Conservation (phyloP, 108 stramenopile genomes). For the Asterionellopsis glacialis region DNA sequence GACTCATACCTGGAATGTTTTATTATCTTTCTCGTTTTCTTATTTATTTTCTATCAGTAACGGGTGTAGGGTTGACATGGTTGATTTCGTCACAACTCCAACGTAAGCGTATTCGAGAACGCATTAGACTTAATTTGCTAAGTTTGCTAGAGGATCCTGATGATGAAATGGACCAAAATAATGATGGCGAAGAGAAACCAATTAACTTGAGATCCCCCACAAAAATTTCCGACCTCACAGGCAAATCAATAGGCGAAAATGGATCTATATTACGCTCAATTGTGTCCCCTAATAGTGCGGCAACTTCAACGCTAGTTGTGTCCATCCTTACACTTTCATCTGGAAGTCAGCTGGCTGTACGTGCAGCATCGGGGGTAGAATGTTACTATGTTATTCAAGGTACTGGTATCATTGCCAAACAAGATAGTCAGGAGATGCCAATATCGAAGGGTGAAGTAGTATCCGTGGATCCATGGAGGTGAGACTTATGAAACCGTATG, state of each 20-base stretch:
- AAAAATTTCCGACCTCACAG: slow-evolving; percentile 5
- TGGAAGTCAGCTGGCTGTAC: slow-evolving; percentile 12
- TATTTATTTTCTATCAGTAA: too few species aligned
- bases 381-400: slow-evolving; percentile 35
- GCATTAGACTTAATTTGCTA: slow-evolving; percentile 6
- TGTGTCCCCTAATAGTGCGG: slow-evolving; percentile 25
- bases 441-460: slow-evolving; percentile 17
- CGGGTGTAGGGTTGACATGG: slow-evolving; percentile 17
- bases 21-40: too few species aligned
- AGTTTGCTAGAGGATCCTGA: too few species aligned
- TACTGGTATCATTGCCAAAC: slow-evolving; percentile 15
- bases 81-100: slow-evolving; percentile 10
- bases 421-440: neutral
- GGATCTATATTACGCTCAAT: neutral
- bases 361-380: slow-evolving; percentile 17
- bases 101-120: slow-evolving; percentile 17
- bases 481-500: neutral
- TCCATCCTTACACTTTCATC: slow-evolving; percentile 19
- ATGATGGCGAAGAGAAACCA: neutral
- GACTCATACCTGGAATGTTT: too few species aligned
- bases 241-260: slow-evolving; percentile 5
- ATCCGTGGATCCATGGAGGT: slow-evolving; percentile 23
- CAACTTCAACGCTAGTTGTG: slow-evolving; percentile 19
- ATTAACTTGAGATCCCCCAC: slow-evolving; percentile 3
- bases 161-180: neutral